Evolutionary conservation across 2,329 filamentous ascomycete species (phyloP), one percentile per base, ranked within the genome.

Genomic region (Epichloe scottii): DNA sequence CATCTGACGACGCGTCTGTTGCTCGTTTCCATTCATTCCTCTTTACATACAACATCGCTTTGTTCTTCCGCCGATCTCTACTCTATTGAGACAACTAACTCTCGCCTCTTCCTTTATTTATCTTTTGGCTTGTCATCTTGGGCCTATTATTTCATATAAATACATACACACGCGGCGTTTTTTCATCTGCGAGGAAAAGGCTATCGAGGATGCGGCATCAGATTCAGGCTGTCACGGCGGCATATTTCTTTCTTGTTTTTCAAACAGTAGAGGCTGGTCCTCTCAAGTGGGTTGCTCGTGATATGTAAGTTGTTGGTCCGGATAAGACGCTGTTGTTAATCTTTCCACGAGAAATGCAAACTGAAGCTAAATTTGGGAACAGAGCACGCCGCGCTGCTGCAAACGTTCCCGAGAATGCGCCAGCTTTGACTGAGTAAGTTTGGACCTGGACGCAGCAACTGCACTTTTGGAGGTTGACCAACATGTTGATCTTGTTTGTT

Each of bases 221-320:
- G 12, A 38, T 53, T 35, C 55, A 53, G 39, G 47, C 60, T 17
- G 53, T 52, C 21, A 53, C 59, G 34, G 61, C 53, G 53, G 48
- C 65, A 5, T 60, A 52, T 56, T 40, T 64, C 50, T 56, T 67
- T 52, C 52, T 63, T 49, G 51, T 57, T 58, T 55, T 58, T 19
- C 60, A 62, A 54, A 61, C 54, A 51, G 57, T 58, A 23, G 57
- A 64, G 63, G 66, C 66, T 56, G 66, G 66, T 57, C 68, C 63
- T 62, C 57, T 66, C 34, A 59, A 58, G 49, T 61, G 65, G 63
- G 61, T 59, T 56, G 57, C 60, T 57, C 56, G 57, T 56, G 62
- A 56, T 56, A 53, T 62, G 65, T 68, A 55, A 49, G 63, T 57
- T 39, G 34, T 21, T 8, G 17, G 30, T 6, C 12, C n/a, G 40